Evolutionary conservation across 257 asterid species (phyloP).

Genomic region (Cinchona pubescens): DNA sequence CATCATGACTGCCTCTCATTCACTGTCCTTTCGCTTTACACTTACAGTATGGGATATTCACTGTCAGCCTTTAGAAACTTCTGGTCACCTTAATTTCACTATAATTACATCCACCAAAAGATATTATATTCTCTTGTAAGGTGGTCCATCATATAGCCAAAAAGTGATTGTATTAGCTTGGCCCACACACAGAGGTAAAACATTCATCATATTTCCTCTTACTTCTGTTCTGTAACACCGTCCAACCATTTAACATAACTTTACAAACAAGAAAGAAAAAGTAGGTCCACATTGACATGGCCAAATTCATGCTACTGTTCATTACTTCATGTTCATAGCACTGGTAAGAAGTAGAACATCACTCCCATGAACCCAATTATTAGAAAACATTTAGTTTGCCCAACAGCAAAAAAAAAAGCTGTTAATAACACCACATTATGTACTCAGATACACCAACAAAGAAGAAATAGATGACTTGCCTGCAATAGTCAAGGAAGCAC

Average conservation of each 20-base stretch:
- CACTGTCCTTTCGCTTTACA: neutral
- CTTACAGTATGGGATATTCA: neutral
- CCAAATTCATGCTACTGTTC: neutral
- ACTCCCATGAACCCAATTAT: neutral
- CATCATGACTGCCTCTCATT: neutral
- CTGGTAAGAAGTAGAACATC: neutral
- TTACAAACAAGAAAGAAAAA: neutral
- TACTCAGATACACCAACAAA: neutral
- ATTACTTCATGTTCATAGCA: neutral
- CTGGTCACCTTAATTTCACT: neutral
- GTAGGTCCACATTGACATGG: neutral
- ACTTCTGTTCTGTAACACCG: neutral
- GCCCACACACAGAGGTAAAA: neutral
- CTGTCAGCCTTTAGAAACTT: neutral
- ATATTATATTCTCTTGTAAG: neutral
- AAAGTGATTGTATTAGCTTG: neutral
- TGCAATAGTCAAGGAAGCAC: slow-evolving; percentile 67
- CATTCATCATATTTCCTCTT: neutral
- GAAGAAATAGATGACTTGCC: slow-evolving; percentile 36
- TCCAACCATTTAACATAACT: neutral
- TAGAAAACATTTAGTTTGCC: neutral
- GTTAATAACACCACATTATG: neutral
- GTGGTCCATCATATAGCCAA: neutral
- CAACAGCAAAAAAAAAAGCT: neutral
- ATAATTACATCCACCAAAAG: neutral